phyloP scores from a whole-genome alignment of 768 basidiomycete genomes.

The Cytidiella melzeri region DNA sequence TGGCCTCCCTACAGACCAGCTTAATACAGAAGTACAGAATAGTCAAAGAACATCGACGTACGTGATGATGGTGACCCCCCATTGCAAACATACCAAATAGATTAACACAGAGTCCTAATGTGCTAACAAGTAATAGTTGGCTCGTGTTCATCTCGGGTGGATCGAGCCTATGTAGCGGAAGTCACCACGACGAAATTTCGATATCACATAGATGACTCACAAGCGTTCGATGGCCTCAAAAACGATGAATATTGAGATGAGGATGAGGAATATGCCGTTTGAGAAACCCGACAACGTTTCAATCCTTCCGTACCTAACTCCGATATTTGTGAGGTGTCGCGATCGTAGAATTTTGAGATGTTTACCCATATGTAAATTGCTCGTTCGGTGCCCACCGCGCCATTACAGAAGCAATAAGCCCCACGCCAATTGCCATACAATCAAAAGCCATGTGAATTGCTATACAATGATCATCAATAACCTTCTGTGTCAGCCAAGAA shows the following conservation, averaged over 20 bases:
- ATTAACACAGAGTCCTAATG: constrained; percentile 87
- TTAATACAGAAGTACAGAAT: too few relatives aligned
- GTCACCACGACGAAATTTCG: background rate
- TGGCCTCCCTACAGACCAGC: constrained; percentile 59
- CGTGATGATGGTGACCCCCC: constrained; percentile 90
- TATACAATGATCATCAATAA: constrained; percentile 24
- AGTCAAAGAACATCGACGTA: constrained; percentile 29
- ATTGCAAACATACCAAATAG: constrained; percentile 99
- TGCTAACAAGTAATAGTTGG: constrained; percentile 85
- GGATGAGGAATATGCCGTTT: constrained; percentile 88
- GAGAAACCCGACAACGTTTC: constrained; percentile 98
- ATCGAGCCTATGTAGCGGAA: constrained; percentile 50
- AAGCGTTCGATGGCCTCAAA: constrained; percentile 96
- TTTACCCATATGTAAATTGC: constrained; percentile 90
- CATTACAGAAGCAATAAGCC: constrained; percentile 94
- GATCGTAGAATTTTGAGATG: constrained; percentile 4
- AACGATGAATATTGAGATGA: constrained; percentile 96
- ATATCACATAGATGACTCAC: constrained; percentile 33
- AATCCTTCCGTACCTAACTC: constrained; percentile 79
- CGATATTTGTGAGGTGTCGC: background rate
- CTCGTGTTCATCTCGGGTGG: constrained; percentile 98
- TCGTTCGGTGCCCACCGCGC: constrained; percentile 96
- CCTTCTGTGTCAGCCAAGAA: background rate
- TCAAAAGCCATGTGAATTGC: constrained; percentile 99
- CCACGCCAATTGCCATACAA: constrained; percentile 95